Base-by-base conservation (phyloP, 495 filamentous ascomycete species). In the Melanomma pulvis-pyrius region DNA sequence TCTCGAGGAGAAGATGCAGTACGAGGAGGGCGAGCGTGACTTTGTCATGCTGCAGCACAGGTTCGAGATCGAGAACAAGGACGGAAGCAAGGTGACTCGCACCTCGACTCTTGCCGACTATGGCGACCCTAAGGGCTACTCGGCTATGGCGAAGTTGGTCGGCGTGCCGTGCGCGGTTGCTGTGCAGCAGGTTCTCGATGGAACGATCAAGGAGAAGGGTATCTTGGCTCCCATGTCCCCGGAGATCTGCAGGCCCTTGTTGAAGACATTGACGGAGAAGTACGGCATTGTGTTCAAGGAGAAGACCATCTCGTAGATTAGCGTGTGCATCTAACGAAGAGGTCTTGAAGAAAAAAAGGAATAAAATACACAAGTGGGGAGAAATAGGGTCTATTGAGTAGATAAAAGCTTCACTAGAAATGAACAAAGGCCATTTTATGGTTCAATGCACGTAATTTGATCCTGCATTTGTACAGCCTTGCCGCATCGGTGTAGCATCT, bases 1-100 rank as follows among this genome's bases (percentile, higher is more conserved):
- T 19, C 83, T 97, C 13, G 92, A 96, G 80, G 75, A 89, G 80
- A 96, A 96, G 84, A 96, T 97, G 91, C 83, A 89, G 75, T 97
- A 88, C 75, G 90, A 83, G 69, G 82, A 88, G 61, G 87, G 84
- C 39, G 94, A 97, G 86, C 87, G 93, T 41, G 92, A 96, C 73
- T 79, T 96, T 72, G 71, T 79, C 15, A 90, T 94, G 84, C 85
- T 97, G 41, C 92, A 96, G 80, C 94, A 98, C 84, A 92, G 89
- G 76, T 97, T 97, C 75, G 88, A 88, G 75, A 90, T 97, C 71
- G 90, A 97, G 82, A 77, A 88, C 74, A 85, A 86, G 74, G 91
- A 97, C 72, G 88, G 88, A 65, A 80, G 74, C 61, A 79, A 86
- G 75, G 88, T 96, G 83, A 90, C 85, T 39, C 82, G 87, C 48